Evolutionary conservation across 2,329 filamentous ascomycete genomes (phyloP), one percentile per base, ranked within the genome.

Genomic region (Fusarium torreyae): DNA sequence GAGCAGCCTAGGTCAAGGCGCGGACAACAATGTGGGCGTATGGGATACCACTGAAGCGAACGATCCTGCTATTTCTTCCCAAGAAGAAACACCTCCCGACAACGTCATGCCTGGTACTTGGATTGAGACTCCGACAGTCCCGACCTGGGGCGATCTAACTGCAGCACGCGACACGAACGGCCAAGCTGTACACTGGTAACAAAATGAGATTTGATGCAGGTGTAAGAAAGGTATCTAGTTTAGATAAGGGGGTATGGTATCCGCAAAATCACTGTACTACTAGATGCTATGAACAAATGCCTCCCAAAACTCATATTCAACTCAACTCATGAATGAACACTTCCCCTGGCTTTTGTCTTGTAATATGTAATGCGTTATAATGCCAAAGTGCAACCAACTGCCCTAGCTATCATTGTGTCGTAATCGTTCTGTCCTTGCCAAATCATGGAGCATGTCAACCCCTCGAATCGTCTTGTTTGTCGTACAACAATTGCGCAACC

Each of bases 101-200:
- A 79, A 76, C 31, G 70, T 77, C 31, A 79, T 79, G 77, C 79
- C 79, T 14, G 78, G 77, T 3, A 69, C 71, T 4, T 79, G 77
- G 77, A 64, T 65, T 7, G 63, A 71, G 1, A 28, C 58, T 10
- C 50, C 72, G 3, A 26, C 48, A 4, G 22, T 48, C 20, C 48
- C 62, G 7, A n/a, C 31, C 6, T 81, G 78, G 79, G 75, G 59
- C 17, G 79, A 81, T 64, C 5, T 56, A 1, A 70, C 69, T 6
- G 72, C 76, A 59, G 79, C 79, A 20, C 77, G 66, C 9, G 75
- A 75, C n/a, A 79, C 79, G 0, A 45, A 69, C 2, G 79, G 79
- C 1, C 18, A 58, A n/a, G 66, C 70, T 8, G 24, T 31, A 1
- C 2, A 7, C 2, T 74, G 72, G 72, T 71, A 42, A 63, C 31